These are phyloP conservation scores for Iris macrosiphon DNA, from an alignment of 106 monocot genomes.

Conservation along the genomic window DNA sequence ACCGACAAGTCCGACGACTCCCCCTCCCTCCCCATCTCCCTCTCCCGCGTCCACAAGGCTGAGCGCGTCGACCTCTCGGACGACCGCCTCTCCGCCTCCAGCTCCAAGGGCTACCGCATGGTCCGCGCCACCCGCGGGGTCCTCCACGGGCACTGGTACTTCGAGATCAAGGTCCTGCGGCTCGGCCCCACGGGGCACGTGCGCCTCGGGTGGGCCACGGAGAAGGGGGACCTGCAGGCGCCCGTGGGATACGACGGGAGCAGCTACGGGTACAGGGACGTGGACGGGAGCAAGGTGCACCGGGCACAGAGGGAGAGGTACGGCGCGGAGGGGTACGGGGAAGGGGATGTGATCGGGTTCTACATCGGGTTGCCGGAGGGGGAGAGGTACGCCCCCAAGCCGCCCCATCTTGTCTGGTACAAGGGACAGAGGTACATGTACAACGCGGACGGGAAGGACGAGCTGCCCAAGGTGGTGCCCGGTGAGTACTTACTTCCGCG, in stretches of 20 bases:
- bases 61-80: constrained; percentile 85
- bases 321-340: constrained; percentile 61
- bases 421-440: constrained; percentile 78
- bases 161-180: constrained; percentile 58
- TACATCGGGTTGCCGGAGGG: constrained; percentile 87
- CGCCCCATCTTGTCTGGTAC: constrained; percentile 56
- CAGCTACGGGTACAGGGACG: constrained; percentile 84
- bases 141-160: constrained; percentile 76
- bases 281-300: constrained; percentile 85
- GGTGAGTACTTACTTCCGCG: constrained; percentile 38
- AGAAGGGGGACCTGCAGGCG: constrained; percentile 92
- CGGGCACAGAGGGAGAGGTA: constrained; percentile 84
- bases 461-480: constrained; percentile 64
- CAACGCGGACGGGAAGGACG: constrained; percentile 65
- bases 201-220: constrained; percentile 77
- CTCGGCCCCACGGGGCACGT: constrained; percentile 81
- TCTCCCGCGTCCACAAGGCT: constrained; percentile 84
- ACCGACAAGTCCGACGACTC: constrained; percentile 73
- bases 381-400: constrained; percentile 53
- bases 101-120: constrained; percentile 93
- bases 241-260: constrained; percentile 83
- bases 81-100: constrained; percentile 71
- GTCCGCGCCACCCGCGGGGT: constrained; percentile 90
- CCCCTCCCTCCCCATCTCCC: constrained; percentile 42
- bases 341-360: constrained; percentile 93